Evolutionary conservation across 2,329 filamentous ascomycete species (phyloP), one percentile per base, ranked within the genome.

Genomic region (Fusarium humuli): DNA sequence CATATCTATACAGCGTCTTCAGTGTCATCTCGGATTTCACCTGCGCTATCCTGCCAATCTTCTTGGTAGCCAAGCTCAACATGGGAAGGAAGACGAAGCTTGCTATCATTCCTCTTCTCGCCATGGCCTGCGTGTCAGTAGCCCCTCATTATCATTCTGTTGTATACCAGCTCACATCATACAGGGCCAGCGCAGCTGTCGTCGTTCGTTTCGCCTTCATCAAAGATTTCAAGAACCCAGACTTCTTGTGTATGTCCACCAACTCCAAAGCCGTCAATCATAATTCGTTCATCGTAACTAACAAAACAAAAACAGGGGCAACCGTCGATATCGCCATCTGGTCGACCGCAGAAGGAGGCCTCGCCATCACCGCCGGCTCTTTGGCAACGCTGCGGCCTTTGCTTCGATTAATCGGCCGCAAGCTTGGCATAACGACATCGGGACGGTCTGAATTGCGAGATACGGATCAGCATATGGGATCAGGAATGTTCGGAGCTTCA

Each of bases 61-160:
- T 85, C 63, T 79, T 91, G 6, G 81, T 90, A 2, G 85, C 82
- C 79, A 81, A 83, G 27, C 75, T 90, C 29, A 83, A 88, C 58
- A 88, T 90, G 83, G 83, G 83, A 47, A 71, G 67, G 10, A 81
- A 79, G 58, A 85, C 83, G 4, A 90, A 89, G 72, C 32, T 83
- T 9, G 82, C 86, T 4, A 78, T 90, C 23, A 83, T 84, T 12
- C 80, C 81, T 8, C 82, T 90, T 46, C 77, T 91, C 52, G 82
- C 82, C 9, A 83, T 90, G 79, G 90, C 87, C 29, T 87, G 87
- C 70, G 73, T 84, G 83, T 81, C 75, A 65, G 78, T 79, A 30
- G 27, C 48, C 14, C 25, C 20, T 56, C 10, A 16, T 49, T 6
- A 14, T 47, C 8, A 12, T 27, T n/a, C 22, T 14, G 37, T 12